Percentiles rank a stretch among this genome's conserved stretches.
These are phyloP conservation scores for Collariella sp. DNA, from an alignment of 495 filamentous ascomycete genomes.

Conservation along the genomic window DNA sequence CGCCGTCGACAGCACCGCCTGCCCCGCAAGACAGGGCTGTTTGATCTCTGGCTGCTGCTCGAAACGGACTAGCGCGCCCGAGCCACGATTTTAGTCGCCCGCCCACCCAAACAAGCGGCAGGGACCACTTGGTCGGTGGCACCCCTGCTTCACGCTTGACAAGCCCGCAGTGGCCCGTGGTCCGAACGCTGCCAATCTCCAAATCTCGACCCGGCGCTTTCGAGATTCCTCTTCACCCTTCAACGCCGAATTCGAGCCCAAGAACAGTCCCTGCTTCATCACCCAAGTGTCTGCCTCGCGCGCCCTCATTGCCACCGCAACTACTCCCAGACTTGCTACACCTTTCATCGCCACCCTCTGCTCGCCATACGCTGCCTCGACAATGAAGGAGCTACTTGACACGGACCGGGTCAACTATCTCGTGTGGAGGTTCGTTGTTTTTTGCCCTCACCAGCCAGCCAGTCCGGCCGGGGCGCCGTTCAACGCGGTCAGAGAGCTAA, in stretches of 20 bases:
- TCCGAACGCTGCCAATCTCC: conserved; percentile 24
- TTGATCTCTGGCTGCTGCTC: conserved; percentile 3
- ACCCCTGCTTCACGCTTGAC: conserved; percentile 13
- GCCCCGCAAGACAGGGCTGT: not conserved
- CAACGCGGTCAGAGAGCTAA: conserved; percentile 14
- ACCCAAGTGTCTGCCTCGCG: conserved; percentile 7
- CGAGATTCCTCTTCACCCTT: conserved; percentile 26
- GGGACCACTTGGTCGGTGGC: conserved; percentile 18
- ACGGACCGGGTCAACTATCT: conserved; percentile 96
- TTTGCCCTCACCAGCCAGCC: conserved; percentile 15
- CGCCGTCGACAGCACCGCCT: not conserved
- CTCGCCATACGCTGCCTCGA: conserved; percentile 23
- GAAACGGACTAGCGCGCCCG: conserved; percentile 23
- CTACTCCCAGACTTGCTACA: not conserved
- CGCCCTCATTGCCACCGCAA: conserved; percentile 5
- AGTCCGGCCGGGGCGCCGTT: conserved; percentile 5
- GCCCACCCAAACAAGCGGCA: conserved; percentile 28
- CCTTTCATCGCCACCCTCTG: conserved; percentile 23
- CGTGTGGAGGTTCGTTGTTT: conserved; percentile 82
- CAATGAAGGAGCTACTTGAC: conserved; percentile 59
- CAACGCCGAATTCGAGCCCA: conserved; percentile 18
- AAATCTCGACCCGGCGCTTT: conserved; percentile 31
- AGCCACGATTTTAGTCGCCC: conserved; percentile 26
- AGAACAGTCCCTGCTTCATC: conserved; percentile 2
- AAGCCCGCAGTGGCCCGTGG: conserved; percentile 17